Percentiles rank a stretch among this genome's conserved stretches.
Conservation (phyloP, 139 green algal species). For the Chlorella sp. region DNA sequence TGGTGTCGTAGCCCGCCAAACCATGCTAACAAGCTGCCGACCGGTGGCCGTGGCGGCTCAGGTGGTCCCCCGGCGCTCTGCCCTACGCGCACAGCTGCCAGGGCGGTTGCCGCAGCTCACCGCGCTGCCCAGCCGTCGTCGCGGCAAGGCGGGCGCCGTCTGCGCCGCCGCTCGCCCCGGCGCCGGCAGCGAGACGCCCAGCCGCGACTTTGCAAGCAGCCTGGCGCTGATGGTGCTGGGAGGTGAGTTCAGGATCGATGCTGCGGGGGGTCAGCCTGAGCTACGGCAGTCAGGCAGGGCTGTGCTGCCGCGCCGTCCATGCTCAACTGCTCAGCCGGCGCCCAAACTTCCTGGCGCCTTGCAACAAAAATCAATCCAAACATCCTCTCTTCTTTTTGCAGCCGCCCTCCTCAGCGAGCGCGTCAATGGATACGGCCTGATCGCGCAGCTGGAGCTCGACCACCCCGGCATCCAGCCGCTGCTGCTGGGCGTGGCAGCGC, state of each 20-base stretch:
- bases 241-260: background rate
- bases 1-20: too few relatives aligned
- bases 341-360: too few relatives aligned
- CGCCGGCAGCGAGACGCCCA: background rate
- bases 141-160: too few relatives aligned
- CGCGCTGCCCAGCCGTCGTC: background rate
- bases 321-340: too few relatives aligned
- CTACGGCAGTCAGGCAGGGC: too few relatives aligned
- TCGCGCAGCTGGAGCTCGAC: constrained; percentile 50
- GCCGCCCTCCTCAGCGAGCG: constrained; percentile 41
- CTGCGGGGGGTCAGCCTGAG: too few relatives aligned
- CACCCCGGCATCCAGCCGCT: constrained; percentile 46
- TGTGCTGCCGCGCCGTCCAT: too few relatives aligned
- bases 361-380: background rate
- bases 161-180: background rate
- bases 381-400: background rate
- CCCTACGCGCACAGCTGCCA: background rate
- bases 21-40: too few relatives aligned
- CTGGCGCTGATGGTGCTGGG: constrained; percentile 19
- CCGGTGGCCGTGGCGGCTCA: too few relatives aligned
- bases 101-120: background rate
- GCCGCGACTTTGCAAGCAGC: constrained; percentile 11
- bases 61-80: too few relatives aligned
- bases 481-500: constrained; percentile 33
- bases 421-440: constrained; percentile 51